These are phyloP conservation scores for Lactifluus pinguis DNA, from an alignment of 768 basidiomycete species.

Conservation along the genomic window DNA sequence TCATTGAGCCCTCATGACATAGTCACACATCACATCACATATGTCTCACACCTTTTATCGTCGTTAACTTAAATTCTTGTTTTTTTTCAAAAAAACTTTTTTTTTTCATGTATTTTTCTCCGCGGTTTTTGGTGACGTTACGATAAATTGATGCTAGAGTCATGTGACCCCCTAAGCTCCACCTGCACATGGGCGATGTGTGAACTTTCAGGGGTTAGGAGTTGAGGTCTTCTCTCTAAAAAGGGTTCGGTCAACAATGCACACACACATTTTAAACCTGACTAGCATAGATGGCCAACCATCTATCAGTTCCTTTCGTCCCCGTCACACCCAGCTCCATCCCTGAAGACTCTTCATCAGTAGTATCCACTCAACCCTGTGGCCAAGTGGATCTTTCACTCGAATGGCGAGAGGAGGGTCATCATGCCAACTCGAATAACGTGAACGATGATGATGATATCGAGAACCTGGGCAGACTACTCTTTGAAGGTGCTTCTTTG, in stretches of 20 bases:
- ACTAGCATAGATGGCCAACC: constrained; percentile 44
- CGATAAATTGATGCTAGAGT: too few relatives aligned
- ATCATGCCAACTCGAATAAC: too few relatives aligned
- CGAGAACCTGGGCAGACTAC: too few relatives aligned
- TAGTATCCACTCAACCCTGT: constrained; percentile 71
- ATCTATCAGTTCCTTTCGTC: constrained; percentile 60
- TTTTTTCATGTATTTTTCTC: neutral
- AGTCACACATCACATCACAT: too few relatives aligned
- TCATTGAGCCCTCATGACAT: constrained; percentile 44
- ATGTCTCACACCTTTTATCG: neutral
- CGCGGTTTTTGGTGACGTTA: neutral
- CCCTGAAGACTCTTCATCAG: constrained; percentile 57
- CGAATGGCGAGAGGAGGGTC: constrained; percentile 93
- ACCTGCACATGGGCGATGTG: too few relatives aligned
- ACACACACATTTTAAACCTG: too few relatives aligned
- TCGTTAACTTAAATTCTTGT: constrained; percentile 3
- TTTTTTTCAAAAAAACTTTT: neutral
- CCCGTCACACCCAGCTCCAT: constrained; percentile 47
- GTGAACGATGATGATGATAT: too few relatives aligned
- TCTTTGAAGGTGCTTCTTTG: too few relatives aligned
- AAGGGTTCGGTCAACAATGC: too few relatives aligned
- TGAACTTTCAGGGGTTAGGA: too few relatives aligned
- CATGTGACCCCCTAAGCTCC: too few relatives aligned
- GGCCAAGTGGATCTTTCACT: constrained; percentile 97
- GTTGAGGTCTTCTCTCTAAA: too few relatives aligned